Conservation (phyloP, 2,329 filamentous ascomycete genomes). For the Domatiomyces globalis region DNA sequence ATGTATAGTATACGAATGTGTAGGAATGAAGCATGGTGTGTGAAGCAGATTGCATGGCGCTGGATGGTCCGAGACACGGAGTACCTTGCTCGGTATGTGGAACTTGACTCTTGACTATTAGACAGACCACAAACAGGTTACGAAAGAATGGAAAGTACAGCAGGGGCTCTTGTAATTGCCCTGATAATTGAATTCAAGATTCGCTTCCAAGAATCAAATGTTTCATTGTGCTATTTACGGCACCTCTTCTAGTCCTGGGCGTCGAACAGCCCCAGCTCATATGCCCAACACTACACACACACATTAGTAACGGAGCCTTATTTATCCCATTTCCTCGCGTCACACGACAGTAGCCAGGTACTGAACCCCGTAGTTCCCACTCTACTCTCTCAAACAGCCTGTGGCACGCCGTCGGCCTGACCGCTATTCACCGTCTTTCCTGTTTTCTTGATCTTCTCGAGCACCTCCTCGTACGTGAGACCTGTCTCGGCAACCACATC, state of each 20-base stretch:
- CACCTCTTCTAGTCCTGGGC: not conserved
- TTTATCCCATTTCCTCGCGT: not conserved
- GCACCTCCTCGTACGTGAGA: conserved; percentile 65
- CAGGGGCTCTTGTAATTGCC: not conserved
- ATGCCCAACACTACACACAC: not conserved
- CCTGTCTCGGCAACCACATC: conserved; percentile 55
- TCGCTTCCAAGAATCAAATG: not conserved
- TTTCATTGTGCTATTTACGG: not conserved
- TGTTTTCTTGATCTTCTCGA: conserved; percentile 84
- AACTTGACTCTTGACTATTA: too few relatives aligned
- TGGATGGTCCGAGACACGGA: not conserved
- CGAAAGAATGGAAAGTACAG: not conserved
- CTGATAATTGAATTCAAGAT: not conserved
- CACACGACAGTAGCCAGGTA: not conserved
- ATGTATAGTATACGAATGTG: not conserved
- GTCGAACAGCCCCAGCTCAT: not conserved
- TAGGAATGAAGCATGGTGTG: not conserved
- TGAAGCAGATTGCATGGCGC: not conserved
- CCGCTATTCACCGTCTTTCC: conserved; percentile 74
- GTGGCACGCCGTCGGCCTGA: conserved; percentile 30
- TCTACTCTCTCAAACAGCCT: conserved; percentile 19
- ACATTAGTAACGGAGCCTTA: not conserved
- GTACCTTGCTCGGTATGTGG: too few relatives aligned
- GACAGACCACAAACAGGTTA: not conserved
- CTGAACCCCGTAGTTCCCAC: not conserved